These are phyloP conservation scores for Phaffia tasmanica DNA, from an alignment of 768 basidiomycete species.

Conservation along the genomic window DNA sequence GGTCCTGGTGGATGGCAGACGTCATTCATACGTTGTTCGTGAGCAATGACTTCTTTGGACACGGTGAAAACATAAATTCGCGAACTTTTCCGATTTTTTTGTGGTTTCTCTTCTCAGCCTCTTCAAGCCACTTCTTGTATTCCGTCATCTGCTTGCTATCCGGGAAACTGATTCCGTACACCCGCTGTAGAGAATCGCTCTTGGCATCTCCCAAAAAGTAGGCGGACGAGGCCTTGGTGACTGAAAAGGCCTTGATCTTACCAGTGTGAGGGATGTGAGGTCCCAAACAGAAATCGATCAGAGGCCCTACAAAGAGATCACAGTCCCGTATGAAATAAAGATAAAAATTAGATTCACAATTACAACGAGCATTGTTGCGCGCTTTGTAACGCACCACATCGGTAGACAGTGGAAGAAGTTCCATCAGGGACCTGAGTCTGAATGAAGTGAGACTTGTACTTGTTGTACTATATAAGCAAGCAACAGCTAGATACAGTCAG, in stretches of 20 bases:
- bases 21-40: not conserved
- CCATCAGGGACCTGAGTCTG: slow-evolving; percentile 92
- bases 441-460: slow-evolving; percentile 93
- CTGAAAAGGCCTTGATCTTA: slow-evolving; percentile 91
- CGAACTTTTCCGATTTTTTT: slow-evolving; percentile 78
- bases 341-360: too few species aligned
- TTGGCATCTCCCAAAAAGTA: slow-evolving; percentile 91
- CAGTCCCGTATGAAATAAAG: too few species aligned
- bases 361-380: too few species aligned
- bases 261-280: slow-evolving; percentile 98
- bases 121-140: slow-evolving; percentile 88
- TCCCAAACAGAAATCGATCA: slow-evolving; percentile 93
- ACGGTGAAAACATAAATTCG: not conserved
- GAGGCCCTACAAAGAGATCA: slow-evolving; percentile 44
- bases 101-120: slow-evolving; percentile 97
- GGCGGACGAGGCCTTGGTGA: slow-evolving; percentile 95
- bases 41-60: not conserved
- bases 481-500: not conserved
- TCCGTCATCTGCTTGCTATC: slow-evolving; percentile 90
- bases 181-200: slow-evolving; percentile 88
- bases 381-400: slow-evolving; percentile 53
- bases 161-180: slow-evolving; percentile 98
- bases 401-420: slow-evolving; percentile 91
- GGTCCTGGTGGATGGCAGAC: slow-evolving; percentile 48
- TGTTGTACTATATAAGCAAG: slow-evolving; percentile 68